Evolutionary conservation across 2,329 filamentous ascomycete genomes (phyloP).

Genomic region (Aspergillus sp.): DNA sequence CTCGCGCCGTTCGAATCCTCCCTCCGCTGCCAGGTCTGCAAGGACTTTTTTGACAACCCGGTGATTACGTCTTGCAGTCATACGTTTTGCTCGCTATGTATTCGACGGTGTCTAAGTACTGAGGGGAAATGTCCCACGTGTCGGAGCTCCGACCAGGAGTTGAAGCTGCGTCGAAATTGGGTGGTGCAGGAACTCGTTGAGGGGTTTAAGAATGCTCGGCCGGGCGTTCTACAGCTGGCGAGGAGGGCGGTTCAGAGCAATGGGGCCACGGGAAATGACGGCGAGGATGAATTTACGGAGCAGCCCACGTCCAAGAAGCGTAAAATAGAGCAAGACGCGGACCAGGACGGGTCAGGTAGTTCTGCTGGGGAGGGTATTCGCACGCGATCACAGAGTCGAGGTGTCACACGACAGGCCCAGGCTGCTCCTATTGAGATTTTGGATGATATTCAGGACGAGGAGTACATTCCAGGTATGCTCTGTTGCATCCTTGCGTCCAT

Average conservation of each 20-base stretch:
- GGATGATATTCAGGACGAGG: conserved; percentile 44
- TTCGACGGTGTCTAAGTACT: conserved; percentile 76
- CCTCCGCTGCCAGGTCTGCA: conserved; percentile 94
- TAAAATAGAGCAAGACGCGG: conserved; percentile 29
- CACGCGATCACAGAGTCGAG: conserved; percentile 36
- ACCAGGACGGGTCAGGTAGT: conserved; percentile 34
- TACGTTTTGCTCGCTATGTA: conserved; percentile 95
- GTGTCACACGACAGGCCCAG: conserved; percentile 12
- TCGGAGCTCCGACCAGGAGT: conserved; percentile 73
- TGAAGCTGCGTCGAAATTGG: conserved; percentile 81
- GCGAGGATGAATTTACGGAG: conserved; percentile 42
- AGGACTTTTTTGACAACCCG: conserved; percentile 92
- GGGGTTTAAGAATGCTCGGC: conserved; percentile 68
- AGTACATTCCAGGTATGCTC: conserved; percentile 35
- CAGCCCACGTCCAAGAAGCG: conserved; percentile 35
- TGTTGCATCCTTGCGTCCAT: background rate
- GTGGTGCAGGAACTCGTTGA: conserved; percentile 81
- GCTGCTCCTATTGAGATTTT: conserved; percentile 29
- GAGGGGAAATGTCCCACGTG: conserved; percentile 90
- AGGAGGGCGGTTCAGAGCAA: conserved; percentile 50
- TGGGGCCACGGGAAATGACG: conserved; percentile 40
- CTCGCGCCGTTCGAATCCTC: conserved; percentile 68
- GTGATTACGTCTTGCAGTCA: conserved; percentile 95
- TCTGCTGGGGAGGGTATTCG: conserved; percentile 26
- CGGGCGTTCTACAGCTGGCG: conserved; percentile 65